Conservation (phyloP, 2,329 filamentous ascomycete genomes). For the Leptodontidium sp. region DNA sequence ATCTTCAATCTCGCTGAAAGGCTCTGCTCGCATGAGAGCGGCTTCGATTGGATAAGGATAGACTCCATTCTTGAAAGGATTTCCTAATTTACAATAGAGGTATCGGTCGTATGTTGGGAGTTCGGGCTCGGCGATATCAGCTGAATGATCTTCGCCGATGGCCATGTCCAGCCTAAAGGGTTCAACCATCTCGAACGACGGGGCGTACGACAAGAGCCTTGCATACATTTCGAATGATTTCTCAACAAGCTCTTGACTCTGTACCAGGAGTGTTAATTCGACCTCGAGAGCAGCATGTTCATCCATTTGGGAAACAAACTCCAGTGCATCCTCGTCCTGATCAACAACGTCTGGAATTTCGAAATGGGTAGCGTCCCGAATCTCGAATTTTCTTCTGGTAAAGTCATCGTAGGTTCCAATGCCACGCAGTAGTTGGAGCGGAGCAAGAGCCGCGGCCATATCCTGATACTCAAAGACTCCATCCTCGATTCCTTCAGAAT, state of each 20-base stretch:
- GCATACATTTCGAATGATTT: conserved; percentile 18
- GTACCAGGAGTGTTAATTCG: not conserved
- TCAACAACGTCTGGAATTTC: not conserved
- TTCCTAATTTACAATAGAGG: no score
- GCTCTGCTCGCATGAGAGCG: no score
- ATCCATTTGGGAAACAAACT: not conserved
- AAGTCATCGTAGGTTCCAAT: not conserved
- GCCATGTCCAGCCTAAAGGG: conserved; percentile 25
- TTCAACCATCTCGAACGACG: conserved; percentile 21
- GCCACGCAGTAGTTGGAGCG: conserved; percentile 5
- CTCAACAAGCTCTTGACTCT: not conserved
- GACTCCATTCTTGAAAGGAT: no score
- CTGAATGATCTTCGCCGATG: conserved; percentile 12
- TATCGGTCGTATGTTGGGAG: no score
- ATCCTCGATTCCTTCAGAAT: not conserved
- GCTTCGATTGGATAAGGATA: no score
- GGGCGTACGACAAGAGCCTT: conserved; percentile 19
- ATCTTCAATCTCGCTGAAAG: no score
- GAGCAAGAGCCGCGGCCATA: not conserved
- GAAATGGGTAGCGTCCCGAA: not conserved
- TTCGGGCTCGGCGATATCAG: no score
- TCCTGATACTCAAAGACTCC: not conserved
- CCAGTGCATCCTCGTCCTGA: not conserved
- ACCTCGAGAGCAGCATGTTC: not conserved
- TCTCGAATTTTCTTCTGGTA: not conserved